Conservation (phyloP, 495 filamentous ascomycete species). For the Talaromyces proteolyticus region DNA sequence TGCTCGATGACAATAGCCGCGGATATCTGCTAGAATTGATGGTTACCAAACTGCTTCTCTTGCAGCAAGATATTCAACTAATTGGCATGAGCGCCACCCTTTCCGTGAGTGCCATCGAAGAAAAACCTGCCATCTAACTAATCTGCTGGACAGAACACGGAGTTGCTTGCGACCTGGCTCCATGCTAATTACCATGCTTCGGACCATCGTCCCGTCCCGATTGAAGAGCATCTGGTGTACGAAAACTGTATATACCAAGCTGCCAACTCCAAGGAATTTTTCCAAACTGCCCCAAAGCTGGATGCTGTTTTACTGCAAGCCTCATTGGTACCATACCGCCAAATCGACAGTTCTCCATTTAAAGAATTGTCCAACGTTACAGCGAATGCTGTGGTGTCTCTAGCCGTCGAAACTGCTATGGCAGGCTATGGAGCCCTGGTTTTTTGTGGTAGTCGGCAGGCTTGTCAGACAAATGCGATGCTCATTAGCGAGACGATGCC, state of each 20-base stretch:
- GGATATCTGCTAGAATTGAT: conserved; percentile 79
- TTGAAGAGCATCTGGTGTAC: conserved; percentile 72
- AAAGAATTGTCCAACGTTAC: conserved; percentile 59
- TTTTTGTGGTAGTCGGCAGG: conserved; percentile 67
- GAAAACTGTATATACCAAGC: conserved; percentile 66
- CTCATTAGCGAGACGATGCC: conserved; percentile 61
- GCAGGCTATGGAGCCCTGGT: conserved; percentile 69
- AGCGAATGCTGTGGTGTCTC: conserved; percentile 63
- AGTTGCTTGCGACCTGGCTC: conserved; percentile 65
- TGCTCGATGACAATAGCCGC: conserved; percentile 75
- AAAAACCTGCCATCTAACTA: not conserved
- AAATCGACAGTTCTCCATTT: conserved; percentile 47
- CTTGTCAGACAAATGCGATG: conserved; percentile 58
- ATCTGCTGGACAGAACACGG: conserved; percentile 51
- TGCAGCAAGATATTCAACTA: conserved; percentile 66
- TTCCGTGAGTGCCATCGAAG: conserved; percentile 39
- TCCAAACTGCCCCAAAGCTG: conserved; percentile 54
- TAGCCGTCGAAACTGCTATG: conserved; percentile 59
- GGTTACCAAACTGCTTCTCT: conserved; percentile 66
- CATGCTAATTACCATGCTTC: conserved; percentile 67
- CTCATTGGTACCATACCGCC: conserved; percentile 37
- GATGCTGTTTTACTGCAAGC: conserved; percentile 26
- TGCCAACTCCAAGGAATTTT: conserved; percentile 54
- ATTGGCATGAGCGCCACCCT: conserved; percentile 82
- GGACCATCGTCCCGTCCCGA: conserved; percentile 65